Evolutionary conservation across 164 flowering plant species (phyloP), one percentile per base, ranked within the genome.

Genomic region (Santalum album): DNA sequence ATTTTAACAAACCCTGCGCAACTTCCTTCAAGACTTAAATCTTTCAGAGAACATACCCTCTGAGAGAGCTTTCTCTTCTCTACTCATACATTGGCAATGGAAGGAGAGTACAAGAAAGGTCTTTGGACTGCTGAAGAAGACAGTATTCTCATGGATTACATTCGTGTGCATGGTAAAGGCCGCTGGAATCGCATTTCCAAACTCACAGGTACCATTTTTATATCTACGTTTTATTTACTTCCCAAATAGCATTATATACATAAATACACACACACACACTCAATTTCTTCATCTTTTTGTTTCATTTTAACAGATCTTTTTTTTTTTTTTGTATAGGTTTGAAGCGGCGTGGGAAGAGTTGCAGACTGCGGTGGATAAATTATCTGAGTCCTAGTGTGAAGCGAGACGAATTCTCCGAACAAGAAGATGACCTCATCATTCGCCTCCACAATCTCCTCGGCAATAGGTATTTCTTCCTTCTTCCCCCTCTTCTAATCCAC

Each of bases 381-480:
- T 74, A 77, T 58, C 64, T 76, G 1, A 63, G 72, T 19, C 81
- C 81, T 9, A 43, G 27, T 23, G 66, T 75, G 0, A 75, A 75
- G 48, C 67, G 53, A 11, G 82, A 66, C 0, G 54, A 64, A 20
- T 78, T 78, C 45, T 58, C 79, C 0, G 66, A 65, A 53, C 68
- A 78, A 54, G 82, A 78, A 64, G 75, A 76, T 2, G 83, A 78
- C 43, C 79, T 79, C 51, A 79, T 79, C 35, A 70, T 79, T 19
- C 64, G 84, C 9, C 84, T 80, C 44, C 84, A 79, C 44, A 72
- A 65, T 2, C 73, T 79, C n/a, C 81, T 79, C 6, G 84, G 81
- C 23, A 79, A 79, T 60, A 70, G 84, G 80, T 74, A 36, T 36
- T 48, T 35, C 20, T n/a, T 23, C 18, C 18, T 45, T 54, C 32